A percentile compares a stretch with the other conserved stretches of the same genome.
These are phyloP conservation scores for Scenedesmus sp. DNA, from an alignment of 163 green algal species.

Conservation along the genomic window DNA sequence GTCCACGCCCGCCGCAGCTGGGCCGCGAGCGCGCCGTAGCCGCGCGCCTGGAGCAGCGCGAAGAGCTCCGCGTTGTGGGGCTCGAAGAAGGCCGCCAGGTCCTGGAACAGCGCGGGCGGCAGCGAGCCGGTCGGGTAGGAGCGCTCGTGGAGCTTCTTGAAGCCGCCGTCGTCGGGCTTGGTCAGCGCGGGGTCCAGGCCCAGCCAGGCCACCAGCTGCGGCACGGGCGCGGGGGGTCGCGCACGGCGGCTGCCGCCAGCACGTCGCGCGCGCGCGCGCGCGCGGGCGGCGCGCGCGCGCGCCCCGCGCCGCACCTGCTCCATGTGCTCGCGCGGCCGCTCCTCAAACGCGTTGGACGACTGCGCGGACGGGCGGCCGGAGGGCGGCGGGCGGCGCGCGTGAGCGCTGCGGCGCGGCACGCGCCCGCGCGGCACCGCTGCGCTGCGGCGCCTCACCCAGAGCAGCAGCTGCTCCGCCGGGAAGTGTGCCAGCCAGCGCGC, in stretches of 20 bases:
- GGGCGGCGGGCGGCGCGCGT: too few relatives aligned
- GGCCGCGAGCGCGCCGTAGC: slow-evolving; percentile 7
- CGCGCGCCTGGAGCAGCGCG: slow-evolving; percentile 4
- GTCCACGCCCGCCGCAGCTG: slow-evolving; percentile 18
- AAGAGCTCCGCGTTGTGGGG: slow-evolving; percentile 22
- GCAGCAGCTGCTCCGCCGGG: slow-evolving; percentile 23
- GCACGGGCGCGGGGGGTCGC: neutral
- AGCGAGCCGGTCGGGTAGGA: slow-evolving; percentile 54
- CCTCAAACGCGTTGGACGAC: slow-evolving; percentile 21
- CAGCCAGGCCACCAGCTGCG: slow-evolving; percentile 34
- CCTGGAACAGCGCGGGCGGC: slow-evolving; percentile 39
- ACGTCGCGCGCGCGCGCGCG: too few relatives aligned
- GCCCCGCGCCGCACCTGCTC: slow-evolving; percentile 8
- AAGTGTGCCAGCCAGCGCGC: slow-evolving; percentile 19
- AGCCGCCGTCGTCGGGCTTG: slow-evolving; percentile 35
- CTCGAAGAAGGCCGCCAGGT: slow-evolving; percentile 15
- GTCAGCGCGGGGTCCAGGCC: neutral
- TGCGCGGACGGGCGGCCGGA: neutral
- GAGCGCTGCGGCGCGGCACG: too few relatives aligned
- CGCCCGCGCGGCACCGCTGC: too few relatives aligned
- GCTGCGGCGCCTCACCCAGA: slow-evolving; percentile 12
- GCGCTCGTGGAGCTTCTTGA: slow-evolving; percentile 48
- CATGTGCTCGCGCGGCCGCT: slow-evolving; percentile 12
- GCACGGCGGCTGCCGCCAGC: too few relatives aligned
- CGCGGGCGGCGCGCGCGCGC: too few relatives aligned